Conservation (phyloP, 106 monocot genomes). For the Narthecium ossifragum region DNA sequence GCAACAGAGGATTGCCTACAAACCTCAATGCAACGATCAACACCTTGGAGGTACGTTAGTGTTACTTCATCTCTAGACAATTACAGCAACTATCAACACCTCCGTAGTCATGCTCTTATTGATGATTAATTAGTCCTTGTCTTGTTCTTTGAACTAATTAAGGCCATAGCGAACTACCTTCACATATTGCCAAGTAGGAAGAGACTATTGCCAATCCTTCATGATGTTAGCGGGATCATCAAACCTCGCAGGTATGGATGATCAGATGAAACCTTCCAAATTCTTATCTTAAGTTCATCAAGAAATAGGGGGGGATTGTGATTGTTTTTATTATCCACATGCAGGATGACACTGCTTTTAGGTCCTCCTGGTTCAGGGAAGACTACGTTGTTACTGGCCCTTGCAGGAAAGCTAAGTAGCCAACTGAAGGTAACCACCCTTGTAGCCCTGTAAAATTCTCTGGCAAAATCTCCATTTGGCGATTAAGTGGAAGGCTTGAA, state of each 20-base stretch:
- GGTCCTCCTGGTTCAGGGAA: not conserved
- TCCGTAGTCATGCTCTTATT: not conserved
- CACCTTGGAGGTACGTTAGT: slow-evolving; percentile 35
- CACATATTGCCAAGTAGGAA: slow-evolving; percentile 18
- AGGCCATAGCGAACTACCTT: slow-evolving; percentile 14
- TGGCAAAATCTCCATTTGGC: not conserved
- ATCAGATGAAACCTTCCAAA: no score
- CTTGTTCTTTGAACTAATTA: not conserved
- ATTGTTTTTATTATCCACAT: no score
- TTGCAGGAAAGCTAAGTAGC: not conserved
- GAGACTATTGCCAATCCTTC: slow-evolving; percentile 6
- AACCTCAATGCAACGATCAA: slow-evolving; percentile 26
- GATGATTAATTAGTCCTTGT: not conserved
- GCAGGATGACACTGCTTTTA: not conserved
- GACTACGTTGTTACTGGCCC: not conserved
- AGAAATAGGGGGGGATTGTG: no score
- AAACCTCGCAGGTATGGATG: slow-evolving; percentile 21
- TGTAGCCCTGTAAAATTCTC: not conserved
- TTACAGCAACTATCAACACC: not conserved
- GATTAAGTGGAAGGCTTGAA: not conserved
- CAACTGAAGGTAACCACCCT: not conserved
- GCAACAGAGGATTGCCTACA: slow-evolving; percentile 36
- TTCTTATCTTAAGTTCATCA: no score
- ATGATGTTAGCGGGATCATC: slow-evolving; percentile 28
- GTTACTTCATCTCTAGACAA: no score